Base-by-base conservation (phyloP, 106 monocot species). In the Dioscorea zingiberensis region DNA sequence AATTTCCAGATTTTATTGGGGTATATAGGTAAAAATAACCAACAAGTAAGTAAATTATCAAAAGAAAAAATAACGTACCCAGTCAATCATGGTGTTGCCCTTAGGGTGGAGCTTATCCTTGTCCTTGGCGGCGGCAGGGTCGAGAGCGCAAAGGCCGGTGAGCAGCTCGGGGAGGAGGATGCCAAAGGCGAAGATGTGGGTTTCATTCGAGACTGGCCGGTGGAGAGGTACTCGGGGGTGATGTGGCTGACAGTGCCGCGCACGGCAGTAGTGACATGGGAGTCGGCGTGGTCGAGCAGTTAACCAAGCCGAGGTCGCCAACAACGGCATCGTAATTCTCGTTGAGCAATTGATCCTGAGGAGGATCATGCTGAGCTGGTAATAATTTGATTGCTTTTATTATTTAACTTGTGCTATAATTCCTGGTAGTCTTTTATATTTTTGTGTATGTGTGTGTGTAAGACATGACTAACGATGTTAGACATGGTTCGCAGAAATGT, bases 301-400 rank as follows among this genome's bases (percentile, higher is more conserved):
- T 91, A 4, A 91, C 97, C 13, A 97, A 85, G 24, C 97, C 97
- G 59, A 97, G 90, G 71, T 97, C 97, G 25, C 92, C 97, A 12
- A 97, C 85, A 9, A 88, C 83, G 29, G 88, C 91, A 58, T 91
- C 92, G 62, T 71, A 84, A 47, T 45, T 45, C n/a, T 81, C 88
- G 70, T 97, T 85, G 7, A 97, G 79, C n/a, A 97, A n/a, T n/a
- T n/a, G n/a, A n/a, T n/a, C n/a, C n/a, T n/a, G n/a, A n/a, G n/a
- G n/a, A n/a, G n/a, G n/a, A n/a, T n/a, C n/a, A n/a, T n/a, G n/a
- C n/a, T n/a, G n/a, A n/a, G n/a, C n/a, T n/a, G n/a, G n/a, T n/a
- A n/a, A n/a, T n/a, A n/a, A n/a, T n/a, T n/a, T n/a, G n/a, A n/a
- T n/a, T n/a, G n/a, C n/a, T n/a, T n/a, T n/a, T n/a, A n/a, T n/a